Conservation (phyloP, 2,329 filamentous ascomycete species). For the Allantophomopsis cytisporea region DNA sequence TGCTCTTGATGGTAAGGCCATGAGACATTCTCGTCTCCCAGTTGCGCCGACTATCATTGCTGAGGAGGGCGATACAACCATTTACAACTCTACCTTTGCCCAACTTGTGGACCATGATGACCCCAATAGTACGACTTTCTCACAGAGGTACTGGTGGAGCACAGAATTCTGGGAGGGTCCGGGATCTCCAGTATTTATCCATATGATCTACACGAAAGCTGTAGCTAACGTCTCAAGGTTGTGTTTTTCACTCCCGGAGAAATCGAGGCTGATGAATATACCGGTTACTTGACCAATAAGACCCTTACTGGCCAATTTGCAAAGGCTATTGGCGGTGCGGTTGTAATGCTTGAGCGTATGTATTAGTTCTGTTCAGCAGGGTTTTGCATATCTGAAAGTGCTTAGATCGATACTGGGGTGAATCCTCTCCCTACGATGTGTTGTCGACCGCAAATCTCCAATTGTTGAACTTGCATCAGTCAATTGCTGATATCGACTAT, state of each 20-base stretch:
- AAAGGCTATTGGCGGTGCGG: slow-evolving; percentile 36
- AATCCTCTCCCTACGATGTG: slow-evolving; percentile 34
- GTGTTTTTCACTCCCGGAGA: slow-evolving; percentile 40
- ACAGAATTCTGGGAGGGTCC: slow-evolving; percentile 36
- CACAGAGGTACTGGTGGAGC: slow-evolving; percentile 38
- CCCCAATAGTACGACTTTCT: slow-evolving; percentile 38
- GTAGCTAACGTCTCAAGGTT: slow-evolving; percentile 18
- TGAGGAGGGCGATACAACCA: no score
- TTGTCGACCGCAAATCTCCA: slow-evolving; percentile 38
- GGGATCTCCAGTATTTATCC: slow-evolving; percentile 32
- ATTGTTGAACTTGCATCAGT: slow-evolving; percentile 37
- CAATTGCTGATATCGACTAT: slow-evolving; percentile 36
- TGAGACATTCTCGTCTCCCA: no score
- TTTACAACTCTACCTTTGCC: slow-evolving; percentile 21
- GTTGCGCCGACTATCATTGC: no score
- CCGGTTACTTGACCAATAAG: slow-evolving; percentile 33
- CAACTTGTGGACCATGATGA: slow-evolving; percentile 46
- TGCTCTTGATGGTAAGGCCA: no score
- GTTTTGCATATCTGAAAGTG: background rate
- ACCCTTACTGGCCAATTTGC: slow-evolving; percentile 35
- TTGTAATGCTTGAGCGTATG: slow-evolving; percentile 39
- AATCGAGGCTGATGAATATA: slow-evolving; percentile 28
- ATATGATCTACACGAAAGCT: slow-evolving; percentile 1
- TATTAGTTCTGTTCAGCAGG: background rate
- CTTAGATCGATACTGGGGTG: slow-evolving; percentile 41